Conservation (phyloP, 805 yeast genomes). For the Babjeviella inositovora region DNA sequence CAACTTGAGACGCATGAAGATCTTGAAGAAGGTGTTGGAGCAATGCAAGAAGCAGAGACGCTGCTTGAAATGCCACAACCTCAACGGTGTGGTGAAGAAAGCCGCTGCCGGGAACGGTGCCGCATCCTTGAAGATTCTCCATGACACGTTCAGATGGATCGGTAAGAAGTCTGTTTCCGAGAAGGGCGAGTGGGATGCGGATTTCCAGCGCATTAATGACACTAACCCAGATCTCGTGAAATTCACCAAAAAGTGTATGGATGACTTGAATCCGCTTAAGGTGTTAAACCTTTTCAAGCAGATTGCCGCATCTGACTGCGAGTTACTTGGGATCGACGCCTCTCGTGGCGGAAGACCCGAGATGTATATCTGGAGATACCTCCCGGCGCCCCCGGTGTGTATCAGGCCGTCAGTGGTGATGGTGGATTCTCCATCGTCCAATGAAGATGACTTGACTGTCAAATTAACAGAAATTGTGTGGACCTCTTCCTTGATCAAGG, state of each 20-base stretch:
- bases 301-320: slow-evolving; percentile 78
- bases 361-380: slow-evolving; percentile 89
- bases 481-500: slow-evolving; percentile 87
- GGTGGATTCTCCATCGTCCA: slow-evolving; percentile 79
- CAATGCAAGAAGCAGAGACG: slow-evolving; percentile 94
- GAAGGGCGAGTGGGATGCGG: slow-evolving; percentile 74
- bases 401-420: slow-evolving; percentile 92
- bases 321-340: slow-evolving; percentile 80
- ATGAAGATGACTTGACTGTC: slow-evolving; percentile 95
- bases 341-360: slow-evolving; percentile 87
- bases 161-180: slow-evolving; percentile 84
- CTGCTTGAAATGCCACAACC: slow-evolving; percentile 72
- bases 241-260: slow-evolving; percentile 74
- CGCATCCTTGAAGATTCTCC: slow-evolving; percentile 89
- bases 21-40: slow-evolving; percentile 67
- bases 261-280: slow-evolving; percentile 86
- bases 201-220: slow-evolving; percentile 58
- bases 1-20: slow-evolving; percentile 82
- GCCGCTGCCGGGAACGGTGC: slow-evolving; percentile 87
- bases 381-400: slow-evolving; percentile 99
- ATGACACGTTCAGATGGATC: slow-evolving; percentile 89
- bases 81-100: slow-evolving; percentile 94
- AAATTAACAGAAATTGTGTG: slow-evolving; percentile 93
- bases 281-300: slow-evolving; percentile 79
- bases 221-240: slow-evolving; percentile 81